Evolutionary conservation across 2,329 filamentous ascomycete genomes (phyloP), one percentile per base, ranked within the genome.

Genomic region (Curvularia verruculosa): DNA sequence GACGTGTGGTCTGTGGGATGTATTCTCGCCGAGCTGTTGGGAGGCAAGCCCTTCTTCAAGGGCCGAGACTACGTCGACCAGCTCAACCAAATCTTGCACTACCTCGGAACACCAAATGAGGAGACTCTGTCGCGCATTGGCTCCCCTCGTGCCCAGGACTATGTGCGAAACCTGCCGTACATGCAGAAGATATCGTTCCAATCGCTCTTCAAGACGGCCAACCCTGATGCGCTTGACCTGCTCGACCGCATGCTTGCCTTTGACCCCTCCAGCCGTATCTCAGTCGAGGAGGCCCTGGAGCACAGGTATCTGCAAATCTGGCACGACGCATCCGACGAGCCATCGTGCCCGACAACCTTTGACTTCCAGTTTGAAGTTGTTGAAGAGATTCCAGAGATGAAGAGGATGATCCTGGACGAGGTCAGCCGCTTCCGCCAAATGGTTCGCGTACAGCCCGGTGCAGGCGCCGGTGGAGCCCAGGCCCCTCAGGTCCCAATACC

Each of bases 1-100:
- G 95, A 99, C 76, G 94, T 99, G 31, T 99, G 95, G 95, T 99
- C 95, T 8, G 94, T 99, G 41, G 95, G 95, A 60, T 99, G 95
- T 75, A 99, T 99, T 71, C 86, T 99, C 52, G 95, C 95, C 52
- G 95, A 99, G 79, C 87, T 99, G 12, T 87, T 99, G 34, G 95
- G 95, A 61, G 94, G 95, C 58, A 90, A 96, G 58, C 95, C 95
- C 41, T 99, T 99, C 84, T 98, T 99, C 85, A 99, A 99, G 81
- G 95, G 95, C 56, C 91, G 95, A 61, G 95, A 99, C 81, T 99
- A 99, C 74, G 95, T 99, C 78, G 95, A 99, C 80, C 95, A 99
- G 82, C 87, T 99, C 65, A 99, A 99, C 84, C 95, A 99, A 81
- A 99, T 99, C 73, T 85, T 99, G 54, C 93, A 98, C 82, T 97